Evolutionary conservation across 352 stramenopile genomes (phyloP).

Genomic region (Plasmopara halstedii): DNA sequence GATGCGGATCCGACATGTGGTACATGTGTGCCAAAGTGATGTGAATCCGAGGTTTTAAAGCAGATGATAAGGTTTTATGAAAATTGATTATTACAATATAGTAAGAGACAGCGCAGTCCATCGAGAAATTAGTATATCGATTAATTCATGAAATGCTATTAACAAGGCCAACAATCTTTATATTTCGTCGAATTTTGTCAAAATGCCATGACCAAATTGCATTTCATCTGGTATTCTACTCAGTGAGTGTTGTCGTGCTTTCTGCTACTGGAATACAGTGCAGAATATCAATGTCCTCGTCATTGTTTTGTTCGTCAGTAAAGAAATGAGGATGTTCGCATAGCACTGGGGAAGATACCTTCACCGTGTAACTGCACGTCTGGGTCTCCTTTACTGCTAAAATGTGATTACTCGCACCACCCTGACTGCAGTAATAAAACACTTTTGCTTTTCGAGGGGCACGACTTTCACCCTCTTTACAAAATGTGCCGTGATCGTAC

Average conservation of each 20-base stretch:
- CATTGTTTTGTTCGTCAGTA: conserved; percentile 52
- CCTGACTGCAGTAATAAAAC: conserved; percentile 70
- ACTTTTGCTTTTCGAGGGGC: conserved; percentile 55
- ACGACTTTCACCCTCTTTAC: conserved; percentile 59
- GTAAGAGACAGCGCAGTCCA: too few relatives aligned
- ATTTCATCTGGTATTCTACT: conserved; percentile 4
- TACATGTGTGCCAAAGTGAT: background rate
- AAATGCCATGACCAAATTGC: too few relatives aligned
- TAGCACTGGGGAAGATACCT: conserved; percentile 63
- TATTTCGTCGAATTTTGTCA: too few relatives aligned
- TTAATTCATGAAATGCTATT: background rate
- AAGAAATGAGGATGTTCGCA: conserved; percentile 81
- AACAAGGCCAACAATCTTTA: too few relatives aligned
- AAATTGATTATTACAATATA: too few relatives aligned
- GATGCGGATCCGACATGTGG: conserved; percentile 17
- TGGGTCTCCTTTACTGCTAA: conserved; percentile 71
- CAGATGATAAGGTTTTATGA: too few relatives aligned
- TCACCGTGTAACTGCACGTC: conserved; percentile 78
- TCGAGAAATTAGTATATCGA: too few relatives aligned
- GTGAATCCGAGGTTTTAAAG: conserved; percentile 8
- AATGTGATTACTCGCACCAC: conserved; percentile 61
- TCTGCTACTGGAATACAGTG: conserved; percentile 53
- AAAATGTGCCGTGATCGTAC: conserved; percentile 62
- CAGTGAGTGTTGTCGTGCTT: background rate
- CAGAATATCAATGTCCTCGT: conserved; percentile 45